Evolutionary conservation across 2,329 filamentous ascomycete genomes (phyloP).

Genomic region (Penicillium thymicola): DNA sequence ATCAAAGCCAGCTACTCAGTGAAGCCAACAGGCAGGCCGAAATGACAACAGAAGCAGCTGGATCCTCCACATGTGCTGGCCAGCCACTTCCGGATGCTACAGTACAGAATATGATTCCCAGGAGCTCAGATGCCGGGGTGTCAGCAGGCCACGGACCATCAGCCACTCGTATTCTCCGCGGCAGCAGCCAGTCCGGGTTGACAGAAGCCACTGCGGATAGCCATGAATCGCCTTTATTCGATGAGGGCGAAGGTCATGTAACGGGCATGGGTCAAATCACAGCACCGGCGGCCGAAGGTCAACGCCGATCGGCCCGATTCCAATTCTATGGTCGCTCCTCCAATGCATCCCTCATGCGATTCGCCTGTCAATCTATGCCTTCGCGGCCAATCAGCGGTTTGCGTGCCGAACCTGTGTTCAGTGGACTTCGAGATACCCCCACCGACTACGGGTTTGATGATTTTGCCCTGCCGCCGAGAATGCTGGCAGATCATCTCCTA

Average conservation of each 20-base stretch:
- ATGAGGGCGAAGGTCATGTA: constrained; percentile 3
- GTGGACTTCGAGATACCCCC: constrained; percentile 21
- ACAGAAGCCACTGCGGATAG: background rate
- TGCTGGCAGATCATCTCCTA: background rate
- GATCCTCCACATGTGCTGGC: background rate
- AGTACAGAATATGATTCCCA: background rate
- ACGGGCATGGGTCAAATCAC: constrained; percentile 4
- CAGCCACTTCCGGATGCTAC: background rate
- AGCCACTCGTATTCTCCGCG: background rate
- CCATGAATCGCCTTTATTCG: constrained; percentile 5
- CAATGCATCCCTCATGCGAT: constrained; percentile 3
- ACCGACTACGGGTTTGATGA: constrained; percentile 42
- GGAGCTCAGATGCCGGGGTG: background rate
- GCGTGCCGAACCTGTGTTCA: background rate
- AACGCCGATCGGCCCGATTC: background rate
- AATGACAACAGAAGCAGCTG: background rate
- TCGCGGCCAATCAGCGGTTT: background rate
- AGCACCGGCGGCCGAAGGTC: background rate
- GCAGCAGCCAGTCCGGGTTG: background rate
- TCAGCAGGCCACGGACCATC: background rate
- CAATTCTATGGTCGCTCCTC: constrained; percentile 7
- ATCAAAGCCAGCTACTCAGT: background rate
- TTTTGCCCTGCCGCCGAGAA: background rate
- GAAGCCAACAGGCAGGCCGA: background rate
- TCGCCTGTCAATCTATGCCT: constrained; percentile 4